Evolutionary conservation across 352 stramenopile genomes (phyloP).

Genomic region (Globisporangium iwayamae): DNA sequence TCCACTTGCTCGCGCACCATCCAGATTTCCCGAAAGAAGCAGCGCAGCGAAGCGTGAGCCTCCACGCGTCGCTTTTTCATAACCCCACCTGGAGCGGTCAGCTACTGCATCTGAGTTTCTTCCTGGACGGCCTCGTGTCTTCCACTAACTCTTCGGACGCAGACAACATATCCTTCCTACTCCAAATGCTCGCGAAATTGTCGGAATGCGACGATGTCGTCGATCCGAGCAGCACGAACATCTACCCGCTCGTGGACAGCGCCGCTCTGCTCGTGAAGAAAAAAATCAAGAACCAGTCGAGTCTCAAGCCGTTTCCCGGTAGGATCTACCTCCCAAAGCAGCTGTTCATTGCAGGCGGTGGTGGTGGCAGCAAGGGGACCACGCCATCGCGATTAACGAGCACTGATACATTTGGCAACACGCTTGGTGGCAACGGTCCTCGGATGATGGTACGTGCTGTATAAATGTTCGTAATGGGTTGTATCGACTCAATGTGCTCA

Average conservation of each 20-base stretch:
- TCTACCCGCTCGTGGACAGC: constrained; percentile 68
- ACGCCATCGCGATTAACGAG: not conserved
- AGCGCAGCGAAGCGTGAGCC: constrained; percentile 28
- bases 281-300: constrained; percentile 83
- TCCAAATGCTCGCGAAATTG: constrained; percentile 79
- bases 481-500: not conserved
- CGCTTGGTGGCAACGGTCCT: constrained; percentile 8
- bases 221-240: constrained; percentile 31
- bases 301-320: constrained; percentile 78
- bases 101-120: constrained; percentile 58
- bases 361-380: constrained; percentile 6
- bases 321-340: constrained; percentile 83
- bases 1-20: constrained; percentile 81
- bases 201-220: constrained; percentile 65
- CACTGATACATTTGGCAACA: not conserved
- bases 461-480: not conserved
- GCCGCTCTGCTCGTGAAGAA: constrained; percentile 61
- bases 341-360: constrained; percentile 31
- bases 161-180: constrained; percentile 84
- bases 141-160: constrained; percentile 33
- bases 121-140: constrained; percentile 69
- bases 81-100: constrained; percentile 49
- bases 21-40: constrained; percentile 52
- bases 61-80: constrained; percentile 26
- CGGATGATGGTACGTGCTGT: constrained; percentile 47